Conservation (phyloP, 345 rosid species). For the Laguncularia racemosa region DNA sequence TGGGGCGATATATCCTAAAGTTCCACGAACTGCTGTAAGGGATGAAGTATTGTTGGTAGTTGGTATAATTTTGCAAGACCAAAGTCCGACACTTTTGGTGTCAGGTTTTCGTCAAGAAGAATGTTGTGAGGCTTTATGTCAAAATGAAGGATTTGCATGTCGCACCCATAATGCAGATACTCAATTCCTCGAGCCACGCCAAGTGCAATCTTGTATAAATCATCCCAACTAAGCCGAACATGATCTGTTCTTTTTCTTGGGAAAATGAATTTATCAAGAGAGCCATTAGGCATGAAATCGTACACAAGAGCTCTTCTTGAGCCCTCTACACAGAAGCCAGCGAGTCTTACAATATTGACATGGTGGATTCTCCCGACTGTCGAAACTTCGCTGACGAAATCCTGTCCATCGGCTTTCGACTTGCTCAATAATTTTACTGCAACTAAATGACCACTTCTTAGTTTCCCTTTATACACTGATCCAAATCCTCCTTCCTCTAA, state of each 20-base stretch:
- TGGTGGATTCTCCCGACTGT: no score
- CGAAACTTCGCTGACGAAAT: no score
- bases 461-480: background rate
- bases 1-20: conserved; percentile 4
- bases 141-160: conserved; percentile 15
- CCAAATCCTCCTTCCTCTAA: background rate
- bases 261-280: no score
- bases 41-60: background rate
- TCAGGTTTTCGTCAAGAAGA: conserved; percentile 3
- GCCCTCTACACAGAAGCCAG: no score
- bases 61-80: conserved; percentile 14
- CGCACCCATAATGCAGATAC: conserved; percentile 8
- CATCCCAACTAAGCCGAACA: background rate
- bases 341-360: no score
- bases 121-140: conserved; percentile 19
- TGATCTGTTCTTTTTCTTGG: no score
- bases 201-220: conserved; percentile 2
- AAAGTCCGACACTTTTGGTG: conserved; percentile 12
- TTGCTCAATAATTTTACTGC: no score
- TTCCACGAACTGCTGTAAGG: conserved; percentile 11
- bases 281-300: no score
- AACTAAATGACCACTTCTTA: no score
- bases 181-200: no score
- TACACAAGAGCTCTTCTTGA: no score
- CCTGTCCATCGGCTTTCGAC: no score